These are phyloP conservation scores for Triticum dicoccoides DNA, from an alignment of 176 grass and related monocot genomes.

Conservation along the genomic window DNA sequence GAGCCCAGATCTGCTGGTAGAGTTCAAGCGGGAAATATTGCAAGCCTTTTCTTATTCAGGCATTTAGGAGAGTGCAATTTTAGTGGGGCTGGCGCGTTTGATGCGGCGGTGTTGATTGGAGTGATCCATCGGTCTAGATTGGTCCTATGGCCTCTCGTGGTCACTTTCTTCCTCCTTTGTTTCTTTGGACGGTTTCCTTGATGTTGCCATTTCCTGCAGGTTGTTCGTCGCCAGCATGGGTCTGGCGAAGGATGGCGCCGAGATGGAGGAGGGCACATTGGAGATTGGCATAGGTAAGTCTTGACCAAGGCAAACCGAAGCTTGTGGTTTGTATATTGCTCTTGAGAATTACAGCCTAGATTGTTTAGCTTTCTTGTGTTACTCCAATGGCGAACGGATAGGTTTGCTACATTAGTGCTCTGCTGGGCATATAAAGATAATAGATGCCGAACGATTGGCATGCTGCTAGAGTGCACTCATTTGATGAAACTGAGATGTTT, in stretches of 20 bases:
- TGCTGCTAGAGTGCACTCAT: background rate
- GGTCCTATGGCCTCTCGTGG: background rate
- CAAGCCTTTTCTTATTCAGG: background rate
- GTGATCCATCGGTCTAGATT: conserved; percentile 6
- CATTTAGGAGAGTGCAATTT: background rate
- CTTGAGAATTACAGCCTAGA: background rate
- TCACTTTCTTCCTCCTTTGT: background rate
- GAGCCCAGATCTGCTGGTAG: background rate
- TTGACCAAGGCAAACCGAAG: background rate
- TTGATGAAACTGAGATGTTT: too few relatives aligned
- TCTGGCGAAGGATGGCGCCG: conserved; percentile 42
- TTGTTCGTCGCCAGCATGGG: conserved; percentile 50
- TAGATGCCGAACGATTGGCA: background rate
- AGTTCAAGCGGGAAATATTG: background rate
- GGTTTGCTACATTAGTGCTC: background rate
- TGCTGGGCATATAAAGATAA: background rate
- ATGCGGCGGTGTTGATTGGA: background rate
- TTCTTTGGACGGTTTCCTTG: background rate
- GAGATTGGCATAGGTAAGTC: conserved; percentile 85
- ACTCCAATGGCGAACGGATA: background rate
- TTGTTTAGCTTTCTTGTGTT: background rate
- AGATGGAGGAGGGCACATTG: conserved; percentile 71
- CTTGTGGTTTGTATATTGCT: background rate
- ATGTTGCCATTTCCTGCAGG: conserved; percentile 33
- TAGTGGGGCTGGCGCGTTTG: background rate